A percentile compares a stretch with the other conserved stretches of the same genome.
phyloP scores from a whole-genome alignment of 306 rosid genomes.

The Oemleria cerasiformis region DNA sequence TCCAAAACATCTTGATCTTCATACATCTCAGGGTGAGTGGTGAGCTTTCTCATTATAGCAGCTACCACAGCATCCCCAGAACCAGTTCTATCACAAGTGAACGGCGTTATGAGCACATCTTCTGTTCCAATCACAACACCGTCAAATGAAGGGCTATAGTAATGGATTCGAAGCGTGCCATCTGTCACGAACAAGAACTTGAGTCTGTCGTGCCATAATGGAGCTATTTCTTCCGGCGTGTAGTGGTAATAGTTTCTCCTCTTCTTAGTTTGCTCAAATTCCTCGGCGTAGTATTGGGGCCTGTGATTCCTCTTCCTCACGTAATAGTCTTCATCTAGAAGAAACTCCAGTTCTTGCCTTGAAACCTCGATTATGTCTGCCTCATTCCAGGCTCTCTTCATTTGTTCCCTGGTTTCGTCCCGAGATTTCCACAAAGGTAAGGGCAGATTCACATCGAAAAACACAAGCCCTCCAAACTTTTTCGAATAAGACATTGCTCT shows the following conservation, averaged over 20 bases:
- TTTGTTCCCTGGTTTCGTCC: conserved; percentile 56
- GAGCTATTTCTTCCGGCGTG: conserved; percentile 66
- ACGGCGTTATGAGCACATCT: conserved; percentile 91
- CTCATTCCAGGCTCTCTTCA: conserved; percentile 74
- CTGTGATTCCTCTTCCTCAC: conserved; percentile 61
- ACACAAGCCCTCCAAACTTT: conserved; percentile 48
- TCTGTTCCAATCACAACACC: conserved; percentile 85
- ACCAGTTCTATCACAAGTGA: conserved; percentile 93
- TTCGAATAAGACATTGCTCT: conserved; percentile 43
- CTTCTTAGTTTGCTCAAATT: conserved; percentile 69
- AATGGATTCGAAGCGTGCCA: conserved; percentile 82
- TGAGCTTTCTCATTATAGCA: conserved; percentile 77
- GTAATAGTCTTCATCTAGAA: conserved; percentile 71
- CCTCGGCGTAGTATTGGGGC: conserved; percentile 79
- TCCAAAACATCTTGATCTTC: conserved; percentile 68
- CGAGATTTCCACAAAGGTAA: conserved; percentile 80
- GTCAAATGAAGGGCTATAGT: conserved; percentile 69
- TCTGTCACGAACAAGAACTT: conserved; percentile 73
- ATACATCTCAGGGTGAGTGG: conserved; percentile 74
- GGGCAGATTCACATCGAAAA: conserved; percentile 76
- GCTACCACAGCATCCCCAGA: conserved; percentile 97
- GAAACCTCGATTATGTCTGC: conserved; percentile 80
- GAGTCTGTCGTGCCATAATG: conserved; percentile 74
- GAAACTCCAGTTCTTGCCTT: conserved; percentile 80
- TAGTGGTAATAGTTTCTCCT: conserved; percentile 73